Conservation (phyloP, 139 green algal species). For the Coccomyxa sp. region DNA sequence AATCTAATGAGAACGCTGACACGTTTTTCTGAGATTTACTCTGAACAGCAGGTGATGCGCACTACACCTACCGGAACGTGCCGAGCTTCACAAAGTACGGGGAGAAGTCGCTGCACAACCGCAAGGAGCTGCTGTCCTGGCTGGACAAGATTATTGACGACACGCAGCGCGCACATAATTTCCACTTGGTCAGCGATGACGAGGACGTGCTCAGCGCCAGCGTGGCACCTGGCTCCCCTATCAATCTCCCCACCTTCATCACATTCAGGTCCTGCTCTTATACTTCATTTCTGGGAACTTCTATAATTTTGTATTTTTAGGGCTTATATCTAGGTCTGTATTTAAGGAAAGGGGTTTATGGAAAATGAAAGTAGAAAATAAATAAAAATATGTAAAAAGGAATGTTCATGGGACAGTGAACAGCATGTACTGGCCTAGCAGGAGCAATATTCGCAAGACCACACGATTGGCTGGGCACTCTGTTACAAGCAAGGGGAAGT, state of each 20-base stretch:
- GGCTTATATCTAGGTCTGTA: no score
- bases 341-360: no score
- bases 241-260: constrained; percentile 34
- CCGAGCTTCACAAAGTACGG: constrained; percentile 25
- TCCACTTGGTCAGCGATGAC: constrained; percentile 25
- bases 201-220: constrained; percentile 21
- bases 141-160: constrained; percentile 26
- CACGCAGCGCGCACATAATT: constrained; percentile 21
- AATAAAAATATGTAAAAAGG: no score
- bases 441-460: no score
- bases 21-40: background rate
- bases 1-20: no score
- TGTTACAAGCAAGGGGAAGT: no score
- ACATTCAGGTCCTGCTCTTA: constrained; percentile 17
- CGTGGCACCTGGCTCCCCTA: background rate
- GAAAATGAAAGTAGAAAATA: no score
- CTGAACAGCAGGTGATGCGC: constrained; percentile 33
- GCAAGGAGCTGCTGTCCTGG: constrained; percentile 28
- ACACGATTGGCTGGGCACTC: no score
- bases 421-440: no score
- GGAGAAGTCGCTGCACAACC: constrained; percentile 15
- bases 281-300: background rate
- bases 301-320: no score
- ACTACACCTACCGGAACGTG: constrained; percentile 45
- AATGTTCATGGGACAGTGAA: no score